These are phyloP conservation scores for Aechmea fasciata DNA, from an alignment of 176 grass and related monocot genomes.

Conservation along the genomic window DNA sequence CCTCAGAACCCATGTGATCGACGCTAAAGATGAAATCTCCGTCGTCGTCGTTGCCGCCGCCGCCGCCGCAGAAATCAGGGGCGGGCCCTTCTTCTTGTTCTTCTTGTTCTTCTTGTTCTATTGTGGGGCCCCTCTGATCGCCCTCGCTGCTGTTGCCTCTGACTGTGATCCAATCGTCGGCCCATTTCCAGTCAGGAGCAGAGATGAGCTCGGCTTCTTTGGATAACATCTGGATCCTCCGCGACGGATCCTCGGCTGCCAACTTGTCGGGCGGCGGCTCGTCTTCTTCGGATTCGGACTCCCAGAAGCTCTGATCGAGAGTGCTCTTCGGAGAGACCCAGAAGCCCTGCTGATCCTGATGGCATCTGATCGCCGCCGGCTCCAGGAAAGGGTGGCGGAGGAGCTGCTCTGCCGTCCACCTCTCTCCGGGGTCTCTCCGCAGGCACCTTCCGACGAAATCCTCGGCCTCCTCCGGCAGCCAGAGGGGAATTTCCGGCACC, in stretches of 20 bases:
- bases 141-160: not conserved
- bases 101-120: too few species aligned
- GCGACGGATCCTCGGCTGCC: not conserved
- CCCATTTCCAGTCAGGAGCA: not conserved
- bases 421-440: slow-evolving; percentile 9
- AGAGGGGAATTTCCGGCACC: slow-evolving; percentile 5
- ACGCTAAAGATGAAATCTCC: not conserved
- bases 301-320: slow-evolving; percentile 29
- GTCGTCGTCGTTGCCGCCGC: not conserved
- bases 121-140: not conserved
- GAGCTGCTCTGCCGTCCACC: slow-evolving; percentile 45
- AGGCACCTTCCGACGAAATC: slow-evolving; percentile 34
- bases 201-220: not conserved
- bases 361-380: too few species aligned
- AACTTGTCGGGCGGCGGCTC: not conserved
- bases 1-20: not conserved
- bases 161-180: not conserved
- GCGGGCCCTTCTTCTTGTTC: too few species aligned
- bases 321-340: slow-evolving; percentile 38
- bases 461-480: slow-evolving; percentile 25
- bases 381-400: slow-evolving; percentile 26
- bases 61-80: too few species aligned
- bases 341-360: not conserved
- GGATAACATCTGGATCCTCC: not conserved
- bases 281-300: not conserved